phyloP scores from a whole-genome alignment of 257 asterid species.

The Solanum chmielewskii region DNA sequence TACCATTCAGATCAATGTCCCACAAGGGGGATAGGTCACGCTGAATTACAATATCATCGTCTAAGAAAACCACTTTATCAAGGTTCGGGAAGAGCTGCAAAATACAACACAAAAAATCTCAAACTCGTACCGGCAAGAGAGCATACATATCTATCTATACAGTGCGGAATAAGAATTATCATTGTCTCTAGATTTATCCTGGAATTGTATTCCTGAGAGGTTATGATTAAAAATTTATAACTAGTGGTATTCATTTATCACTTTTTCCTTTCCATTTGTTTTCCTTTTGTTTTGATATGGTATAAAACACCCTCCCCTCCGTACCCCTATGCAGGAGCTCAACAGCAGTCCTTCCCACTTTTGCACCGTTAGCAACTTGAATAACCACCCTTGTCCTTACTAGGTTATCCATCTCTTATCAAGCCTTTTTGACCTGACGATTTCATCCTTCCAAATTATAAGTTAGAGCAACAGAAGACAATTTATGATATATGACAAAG shows the following conservation, averaged over 20 bases:
- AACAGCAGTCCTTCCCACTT: neutral
- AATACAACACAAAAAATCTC: neutral
- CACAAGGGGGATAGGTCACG: conserved; percentile 20
- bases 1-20: conserved; percentile 19
- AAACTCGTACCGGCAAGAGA: neutral
- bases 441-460: neutral
- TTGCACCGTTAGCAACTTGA: neutral
- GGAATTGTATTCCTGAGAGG: neutral
- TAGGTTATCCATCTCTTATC: neutral
- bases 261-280: neutral
- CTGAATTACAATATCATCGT: conserved; percentile 82
- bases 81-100: conserved; percentile 92
- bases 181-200: neutral
- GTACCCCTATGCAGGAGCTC: neutral
- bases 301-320: neutral
- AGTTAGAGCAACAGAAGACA: neutral
- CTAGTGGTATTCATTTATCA: neutral
- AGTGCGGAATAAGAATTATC: neutral
- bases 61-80: conserved; percentile 91
- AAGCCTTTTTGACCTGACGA: neutral
- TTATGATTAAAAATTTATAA: neutral
- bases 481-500: neutral
- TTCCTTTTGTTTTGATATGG: neutral
- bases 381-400: neutral
- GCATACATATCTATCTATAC: neutral